Evolutionary conservation across 306 rosid genomes (phyloP).

Genomic region (Vigna angularis): DNA sequence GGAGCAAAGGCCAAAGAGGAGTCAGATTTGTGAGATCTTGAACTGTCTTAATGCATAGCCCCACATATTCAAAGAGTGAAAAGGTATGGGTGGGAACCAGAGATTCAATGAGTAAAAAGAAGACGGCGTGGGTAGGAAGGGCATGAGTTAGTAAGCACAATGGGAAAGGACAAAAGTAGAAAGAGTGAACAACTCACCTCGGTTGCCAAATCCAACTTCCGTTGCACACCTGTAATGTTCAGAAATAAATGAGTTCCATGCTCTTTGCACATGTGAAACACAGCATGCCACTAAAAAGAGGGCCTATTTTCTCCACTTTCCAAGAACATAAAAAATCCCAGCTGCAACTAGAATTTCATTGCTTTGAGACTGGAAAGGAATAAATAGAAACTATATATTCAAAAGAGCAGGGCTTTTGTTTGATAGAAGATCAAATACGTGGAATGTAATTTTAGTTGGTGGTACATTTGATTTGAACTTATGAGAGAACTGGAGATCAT

Average conservation of each 20-base stretch:
- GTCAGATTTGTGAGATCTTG: neutral
- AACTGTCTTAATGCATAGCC: neutral
- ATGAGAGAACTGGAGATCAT: neutral
- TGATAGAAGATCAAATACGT: neutral
- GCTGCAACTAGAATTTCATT: neutral
- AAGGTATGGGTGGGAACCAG: neutral
- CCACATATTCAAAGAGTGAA: neutral
- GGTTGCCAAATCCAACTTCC: constrained; percentile 61
- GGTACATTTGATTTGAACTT: neutral
- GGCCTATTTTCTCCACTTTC: neutral
- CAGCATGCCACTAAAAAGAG: constrained; percentile 4
- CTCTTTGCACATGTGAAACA: neutral
- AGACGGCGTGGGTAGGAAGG: neutral
- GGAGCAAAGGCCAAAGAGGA: neutral
- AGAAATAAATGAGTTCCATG: constrained; percentile 40
- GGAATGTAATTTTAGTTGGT: neutral
- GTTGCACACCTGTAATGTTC: constrained; percentile 79
- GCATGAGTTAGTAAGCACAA: constrained; percentile 3
- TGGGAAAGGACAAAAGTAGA: neutral
- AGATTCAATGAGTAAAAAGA: neutral
- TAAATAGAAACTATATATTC: neutral
- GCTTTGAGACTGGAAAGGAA: neutral
- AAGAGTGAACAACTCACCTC: constrained; percentile 51
- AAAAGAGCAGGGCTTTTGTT: neutral
- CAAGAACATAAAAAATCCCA: constrained; percentile 14